These are phyloP conservation scores for Talaromyces liani DNA, from an alignment of 495 filamentous ascomycete genomes.

Conservation along the genomic window DNA sequence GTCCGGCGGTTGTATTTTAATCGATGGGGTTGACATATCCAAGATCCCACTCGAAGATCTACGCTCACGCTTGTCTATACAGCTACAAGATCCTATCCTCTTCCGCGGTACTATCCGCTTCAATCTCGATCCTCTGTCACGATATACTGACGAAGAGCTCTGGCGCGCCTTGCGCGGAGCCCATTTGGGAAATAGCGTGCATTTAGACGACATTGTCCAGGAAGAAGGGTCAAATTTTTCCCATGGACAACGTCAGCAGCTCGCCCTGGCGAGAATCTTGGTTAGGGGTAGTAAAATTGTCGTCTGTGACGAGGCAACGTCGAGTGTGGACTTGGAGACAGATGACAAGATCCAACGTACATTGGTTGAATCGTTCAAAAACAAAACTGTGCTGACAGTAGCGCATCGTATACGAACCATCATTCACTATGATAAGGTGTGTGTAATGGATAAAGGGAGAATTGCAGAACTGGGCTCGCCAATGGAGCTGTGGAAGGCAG, in stretches of 20 bases:
- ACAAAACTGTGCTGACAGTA: conserved; percentile 60
- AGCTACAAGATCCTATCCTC: conserved; percentile 19
- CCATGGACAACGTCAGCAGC: conserved; percentile 20
- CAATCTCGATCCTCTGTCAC: conserved; percentile 18
- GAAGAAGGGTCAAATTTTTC: conserved; percentile 17
- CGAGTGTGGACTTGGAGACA: conserved; percentile 67
- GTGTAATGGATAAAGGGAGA: conserved; percentile 62
- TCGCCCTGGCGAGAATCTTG: conserved; percentile 16
- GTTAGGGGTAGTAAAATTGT: conserved; percentile 14
- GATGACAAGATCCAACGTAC: conserved; percentile 66
- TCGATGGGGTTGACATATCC: conserved; percentile 19
- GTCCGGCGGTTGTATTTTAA: conserved; percentile 11
- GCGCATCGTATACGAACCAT: conserved; percentile 72
- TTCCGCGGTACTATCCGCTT: conserved; percentile 18
- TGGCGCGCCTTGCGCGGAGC: conserved; percentile 10
- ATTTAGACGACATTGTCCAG: conserved; percentile 11
- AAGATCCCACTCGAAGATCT: conserved; percentile 12
- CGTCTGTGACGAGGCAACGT: conserved; percentile 73
- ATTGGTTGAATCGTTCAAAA: conserved; percentile 54
- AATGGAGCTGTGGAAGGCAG: conserved; percentile 35
- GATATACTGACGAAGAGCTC: conserved; percentile 16
- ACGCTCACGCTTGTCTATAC: conserved; percentile 13
- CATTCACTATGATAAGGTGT: conserved; percentile 65
- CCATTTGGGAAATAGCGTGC: background rate
- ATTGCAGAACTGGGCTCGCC: conserved; percentile 62